Evolutionary conservation across 2,329 filamentous ascomycete genomes (phyloP), one percentile per base, ranked within the genome.

Genomic region (Colletotrichum falcatum): DNA sequence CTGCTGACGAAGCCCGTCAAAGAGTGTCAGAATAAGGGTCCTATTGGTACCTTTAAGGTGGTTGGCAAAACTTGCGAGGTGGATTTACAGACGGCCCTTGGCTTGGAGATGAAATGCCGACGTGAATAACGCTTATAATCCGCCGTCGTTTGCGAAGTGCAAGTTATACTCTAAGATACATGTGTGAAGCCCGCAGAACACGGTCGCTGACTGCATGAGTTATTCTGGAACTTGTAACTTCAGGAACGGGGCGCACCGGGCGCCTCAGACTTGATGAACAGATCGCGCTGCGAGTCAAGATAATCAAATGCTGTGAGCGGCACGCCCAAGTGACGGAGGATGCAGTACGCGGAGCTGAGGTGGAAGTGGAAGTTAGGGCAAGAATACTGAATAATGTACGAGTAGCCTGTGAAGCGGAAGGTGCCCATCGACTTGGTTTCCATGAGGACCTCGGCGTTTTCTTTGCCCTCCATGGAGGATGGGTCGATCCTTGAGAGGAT

Each of bases 341-440:
- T 86, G 8, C 77, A 81, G 77, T 91, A 91, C 8, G 86, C 84
- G 12, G 83, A 88, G 26, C 79, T 82, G 8, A 87, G 72, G 74
- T 91, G 90, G 76, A 91, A 91, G 78, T 83, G 89, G 75, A 90
- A 83, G 75, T 91, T 90, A 14, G 89, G 88, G 23, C 89, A 75
- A 1, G 79, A 81, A 74, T 82, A 85, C 2, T 77, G 75, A 30
- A 78, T 74, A 12, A 87, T 73, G 73, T 87, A 89, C 0, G 77
- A 74, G 65, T 81, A 73, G 0, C 79, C 83, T 2, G 74, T 76
- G 64, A 79, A 79, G 35, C 54, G 62, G 44, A 73, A 79, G 48
- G 65, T 74, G 7, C 76, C 78, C 64, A 75, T 64, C 16, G 44
- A 39, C 23, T 72, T 73, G 3, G 76, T 71, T 65, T 75, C 72